Percentiles rank a stretch among this genome's conserved stretches.
These are phyloP conservation scores for Botrytis fragariae DNA, from an alignment of 2,329 filamentous ascomycete species.

Conservation along the genomic window DNA sequence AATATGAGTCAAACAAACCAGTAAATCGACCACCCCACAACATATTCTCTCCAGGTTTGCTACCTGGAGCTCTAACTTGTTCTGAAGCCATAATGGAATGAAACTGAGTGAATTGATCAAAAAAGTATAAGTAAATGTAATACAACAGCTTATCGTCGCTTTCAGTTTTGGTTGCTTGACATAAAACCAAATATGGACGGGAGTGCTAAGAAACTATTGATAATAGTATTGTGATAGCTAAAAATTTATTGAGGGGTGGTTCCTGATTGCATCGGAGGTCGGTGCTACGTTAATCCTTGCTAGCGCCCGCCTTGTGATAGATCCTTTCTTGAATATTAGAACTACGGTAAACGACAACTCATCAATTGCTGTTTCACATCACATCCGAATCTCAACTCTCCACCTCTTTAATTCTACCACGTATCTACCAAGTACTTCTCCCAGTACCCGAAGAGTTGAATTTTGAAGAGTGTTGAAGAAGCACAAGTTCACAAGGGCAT, in stretches of 20 bases:
- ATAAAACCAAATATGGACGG: background rate
- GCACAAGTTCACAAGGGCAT: too few species aligned
- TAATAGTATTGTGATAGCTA: constrained; percentile 11
- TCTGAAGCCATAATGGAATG: constrained; percentile 31
- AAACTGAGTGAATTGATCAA: constrained; percentile 18
- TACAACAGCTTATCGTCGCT: background rate
- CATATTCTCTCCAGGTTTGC: constrained; percentile 43
- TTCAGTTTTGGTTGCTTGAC: background rate
- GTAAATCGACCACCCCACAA: constrained; percentile 60
- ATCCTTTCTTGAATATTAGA: background rate
- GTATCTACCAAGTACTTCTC: background rate
- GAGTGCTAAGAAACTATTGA: constrained; percentile 10
- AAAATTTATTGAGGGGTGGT: constrained; percentile 2
- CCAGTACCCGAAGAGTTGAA: background rate
- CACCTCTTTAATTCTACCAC: background rate
- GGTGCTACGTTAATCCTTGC: constrained; percentile 7
- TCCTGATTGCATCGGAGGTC: constrained; percentile 11
- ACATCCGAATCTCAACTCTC: background rate
- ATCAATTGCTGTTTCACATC: constrained; percentile 10
- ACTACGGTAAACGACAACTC: constrained; percentile 12
- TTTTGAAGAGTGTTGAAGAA: background rate
- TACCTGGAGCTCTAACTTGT: constrained; percentile 32
- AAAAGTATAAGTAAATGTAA: background rate
- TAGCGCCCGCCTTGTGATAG: constrained; percentile 1
- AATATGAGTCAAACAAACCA: constrained; percentile 40